phyloP scores from a whole-genome alignment of 2,329 filamentous ascomycete species.

The Aspergillus awamori region DNA sequence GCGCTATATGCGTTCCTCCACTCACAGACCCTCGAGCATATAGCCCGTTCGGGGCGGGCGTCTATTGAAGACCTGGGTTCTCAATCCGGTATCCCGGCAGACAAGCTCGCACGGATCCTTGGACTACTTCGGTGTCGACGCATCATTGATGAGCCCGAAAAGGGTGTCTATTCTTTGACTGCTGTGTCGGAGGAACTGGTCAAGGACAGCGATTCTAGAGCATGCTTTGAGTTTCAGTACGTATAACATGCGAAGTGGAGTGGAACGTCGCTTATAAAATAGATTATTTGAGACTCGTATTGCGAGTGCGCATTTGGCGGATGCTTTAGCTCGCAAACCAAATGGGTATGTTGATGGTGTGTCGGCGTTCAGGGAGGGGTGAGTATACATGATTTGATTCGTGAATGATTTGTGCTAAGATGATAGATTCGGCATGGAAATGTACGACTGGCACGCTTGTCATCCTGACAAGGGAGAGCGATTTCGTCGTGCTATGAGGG shows the following conservation, averaged over 20 bases:
- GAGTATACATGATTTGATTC: accelerated
- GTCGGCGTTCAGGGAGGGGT: slow-evolving; percentile 1
- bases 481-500: slow-evolving; percentile 4
- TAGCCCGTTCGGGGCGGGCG: background rate
- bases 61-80: background rate
- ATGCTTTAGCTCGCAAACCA: background rate
- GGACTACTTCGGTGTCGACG: slow-evolving; percentile 5
- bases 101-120: background rate
- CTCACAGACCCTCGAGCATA: background rate
- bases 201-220: background rate
- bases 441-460: slow-evolving; percentile 4
- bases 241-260: background rate
- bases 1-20: slow-evolving; percentile 3
- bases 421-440: background rate
- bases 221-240: slow-evolving; percentile 4
- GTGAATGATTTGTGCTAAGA: background rate
- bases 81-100: background rate
- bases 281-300: slow-evolving; percentile 1
- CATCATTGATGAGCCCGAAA: background rate
- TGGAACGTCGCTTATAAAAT: background rate
- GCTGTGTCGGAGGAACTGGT: background rate
- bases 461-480: slow-evolving; percentile 3
- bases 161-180: background rate
- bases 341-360: background rate
- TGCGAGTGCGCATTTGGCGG: background rate